Evolutionary conservation across 257 asterid species (phyloP).

Genomic region (Nicotiana attenuata): DNA sequence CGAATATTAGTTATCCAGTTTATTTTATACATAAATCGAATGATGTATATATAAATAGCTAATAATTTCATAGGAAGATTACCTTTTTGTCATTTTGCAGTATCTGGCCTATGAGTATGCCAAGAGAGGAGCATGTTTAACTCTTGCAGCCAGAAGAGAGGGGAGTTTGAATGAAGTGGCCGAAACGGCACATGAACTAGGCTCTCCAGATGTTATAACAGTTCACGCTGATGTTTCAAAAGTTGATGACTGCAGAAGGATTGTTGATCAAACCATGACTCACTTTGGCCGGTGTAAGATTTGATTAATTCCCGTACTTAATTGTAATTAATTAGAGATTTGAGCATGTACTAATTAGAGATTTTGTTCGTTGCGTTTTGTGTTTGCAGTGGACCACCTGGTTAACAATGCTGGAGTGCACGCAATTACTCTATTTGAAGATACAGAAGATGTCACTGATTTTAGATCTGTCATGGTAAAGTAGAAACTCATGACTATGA

Average conservation of each 20-base stretch:
- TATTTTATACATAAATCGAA: no score
- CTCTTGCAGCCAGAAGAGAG: constrained; percentile 67
- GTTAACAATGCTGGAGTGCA: constrained; percentile 62
- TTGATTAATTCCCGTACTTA: background rate
- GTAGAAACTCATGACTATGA: background rate
- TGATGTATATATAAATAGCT: no score
- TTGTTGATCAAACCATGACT: constrained; percentile 49
- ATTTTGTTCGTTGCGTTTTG: background rate
- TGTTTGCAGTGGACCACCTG: constrained; percentile 61
- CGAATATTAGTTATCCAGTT: no score
- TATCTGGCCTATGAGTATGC: constrained; percentile 84
- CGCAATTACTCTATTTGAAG: constrained; percentile 55
- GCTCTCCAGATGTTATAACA: constrained; percentile 58
- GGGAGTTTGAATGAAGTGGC: constrained; percentile 53
- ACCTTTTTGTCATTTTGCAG: constrained; percentile 14
- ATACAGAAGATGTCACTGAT: constrained; percentile 35
- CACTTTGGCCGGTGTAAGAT: constrained; percentile 47
- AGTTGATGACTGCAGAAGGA: constrained; percentile 45
- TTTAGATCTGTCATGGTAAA: constrained; percentile 56
- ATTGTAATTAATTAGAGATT: no score
- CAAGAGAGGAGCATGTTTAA: constrained; percentile 63
- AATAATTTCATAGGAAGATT: no score
- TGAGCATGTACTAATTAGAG: no score
- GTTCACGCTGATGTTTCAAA: constrained; percentile 51
- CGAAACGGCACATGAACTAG: constrained; percentile 39